Evolutionary conservation across 108 stramenopile genomes (phyloP).

Genomic region (Fistulifera pelliculosa): DNA sequence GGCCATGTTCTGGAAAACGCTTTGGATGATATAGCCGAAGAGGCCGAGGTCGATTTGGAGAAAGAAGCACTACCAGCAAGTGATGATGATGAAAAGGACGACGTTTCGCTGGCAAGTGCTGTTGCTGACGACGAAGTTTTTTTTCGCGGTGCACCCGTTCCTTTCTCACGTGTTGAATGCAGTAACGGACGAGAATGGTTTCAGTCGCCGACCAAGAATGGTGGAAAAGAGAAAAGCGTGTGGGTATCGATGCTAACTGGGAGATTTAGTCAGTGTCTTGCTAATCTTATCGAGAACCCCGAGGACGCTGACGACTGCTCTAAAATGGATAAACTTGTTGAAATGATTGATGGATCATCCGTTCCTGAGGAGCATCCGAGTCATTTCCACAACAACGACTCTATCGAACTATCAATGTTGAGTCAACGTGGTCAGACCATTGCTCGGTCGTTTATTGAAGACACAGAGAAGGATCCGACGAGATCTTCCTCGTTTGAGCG

Average conservation of each 20-base stretch:
- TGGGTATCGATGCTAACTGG: not conserved
- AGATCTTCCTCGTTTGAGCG: conserved; percentile 8
- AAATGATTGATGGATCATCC: not conserved
- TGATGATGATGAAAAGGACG: not conserved
- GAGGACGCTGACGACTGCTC: not conserved
- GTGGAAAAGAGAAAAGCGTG: not conserved
- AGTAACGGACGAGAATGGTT: not conserved
- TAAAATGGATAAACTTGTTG: conserved; percentile 1
- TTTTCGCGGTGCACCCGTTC: not conserved
- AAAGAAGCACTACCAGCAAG: not conserved
- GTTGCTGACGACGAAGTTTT: not conserved
- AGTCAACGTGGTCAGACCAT: conserved; percentile 12
- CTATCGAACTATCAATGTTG: conserved; percentile 12
- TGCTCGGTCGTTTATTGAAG: conserved; percentile 9
- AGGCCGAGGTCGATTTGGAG: not conserved
- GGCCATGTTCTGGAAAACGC: not conserved
- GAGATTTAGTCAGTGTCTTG: not conserved
- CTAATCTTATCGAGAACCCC: conserved; percentile 2
- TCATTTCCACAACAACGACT: not conserved
- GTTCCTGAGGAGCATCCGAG: not conserved
- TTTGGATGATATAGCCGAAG: not conserved
- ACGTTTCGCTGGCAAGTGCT: not conserved
- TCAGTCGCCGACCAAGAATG: not conserved
- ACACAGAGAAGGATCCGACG: conserved; percentile 3
- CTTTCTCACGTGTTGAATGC: not conserved